Percentiles rank a stretch among this genome's conserved stretches.
phyloP scores from a whole-genome alignment of 2,329 filamentous ascomycete species.

The Trichoderma simmonsii region DNA sequence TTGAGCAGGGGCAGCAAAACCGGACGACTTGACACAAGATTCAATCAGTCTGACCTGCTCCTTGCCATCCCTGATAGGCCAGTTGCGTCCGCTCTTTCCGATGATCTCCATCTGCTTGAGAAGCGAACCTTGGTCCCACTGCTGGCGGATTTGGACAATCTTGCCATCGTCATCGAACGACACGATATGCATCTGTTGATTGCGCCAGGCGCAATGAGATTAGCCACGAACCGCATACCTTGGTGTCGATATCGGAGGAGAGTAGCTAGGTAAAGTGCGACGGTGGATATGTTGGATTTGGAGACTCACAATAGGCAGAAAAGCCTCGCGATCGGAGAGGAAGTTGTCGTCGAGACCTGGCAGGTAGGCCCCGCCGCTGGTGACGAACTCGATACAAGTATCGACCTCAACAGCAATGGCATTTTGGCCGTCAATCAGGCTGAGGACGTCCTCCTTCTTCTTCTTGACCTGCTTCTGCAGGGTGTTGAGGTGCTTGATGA shows the following conservation, averaged over 20 bases:
- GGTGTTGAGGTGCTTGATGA: slow-evolving; percentile 76
- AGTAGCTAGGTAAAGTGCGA: background rate
- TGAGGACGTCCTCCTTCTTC: slow-evolving; percentile 75
- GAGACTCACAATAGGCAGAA: slow-evolving; percentile 72
- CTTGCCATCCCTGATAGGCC: slow-evolving; percentile 86
- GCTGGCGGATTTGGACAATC: slow-evolving; percentile 82
- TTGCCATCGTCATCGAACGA: slow-evolving; percentile 72
- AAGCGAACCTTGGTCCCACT: slow-evolving; percentile 92
- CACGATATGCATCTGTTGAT: slow-evolving; percentile 75
- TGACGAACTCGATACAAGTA: slow-evolving; percentile 76
- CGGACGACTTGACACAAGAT: slow-evolving; percentile 53
- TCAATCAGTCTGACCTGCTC: slow-evolving; percentile 79
- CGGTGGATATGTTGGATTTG: background rate
- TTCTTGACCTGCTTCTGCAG: slow-evolving; percentile 75
- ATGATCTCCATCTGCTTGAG: slow-evolving; percentile 94
- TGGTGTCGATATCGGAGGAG: background rate
- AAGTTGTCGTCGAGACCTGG: slow-evolving; percentile 94
- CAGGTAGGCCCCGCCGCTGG: slow-evolving; percentile 79
- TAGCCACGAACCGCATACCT: background rate
- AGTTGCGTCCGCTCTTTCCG: slow-evolving; percentile 83
- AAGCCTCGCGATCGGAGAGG: slow-evolving; percentile 74
- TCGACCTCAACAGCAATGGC: slow-evolving; percentile 80
- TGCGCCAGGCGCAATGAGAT: slow-evolving; percentile 17
- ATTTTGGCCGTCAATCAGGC: slow-evolving; percentile 66
- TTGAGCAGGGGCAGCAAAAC: slow-evolving; percentile 31